Conservation (phyloP, 139 green algal genomes). For the Tetradesmus lagerheimii region DNA sequence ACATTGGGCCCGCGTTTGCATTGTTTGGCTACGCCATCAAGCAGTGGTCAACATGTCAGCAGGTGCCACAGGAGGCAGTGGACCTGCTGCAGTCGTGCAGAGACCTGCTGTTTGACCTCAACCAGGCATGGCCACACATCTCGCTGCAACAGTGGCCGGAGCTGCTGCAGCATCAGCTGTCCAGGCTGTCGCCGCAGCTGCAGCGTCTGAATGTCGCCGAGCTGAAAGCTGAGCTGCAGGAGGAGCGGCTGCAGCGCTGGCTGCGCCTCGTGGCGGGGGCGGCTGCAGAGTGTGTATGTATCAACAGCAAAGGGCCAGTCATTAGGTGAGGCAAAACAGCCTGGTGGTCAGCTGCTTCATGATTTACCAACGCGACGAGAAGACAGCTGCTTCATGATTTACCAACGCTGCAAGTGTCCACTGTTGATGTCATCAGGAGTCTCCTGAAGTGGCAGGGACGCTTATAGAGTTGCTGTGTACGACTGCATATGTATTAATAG, state of each 20-base stretch:
- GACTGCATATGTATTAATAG: too few species aligned
- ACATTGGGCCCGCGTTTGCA: neutral
- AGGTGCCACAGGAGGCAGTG: neutral
- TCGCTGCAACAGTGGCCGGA: neutral
- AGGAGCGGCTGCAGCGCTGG: neutral
- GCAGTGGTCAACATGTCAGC: neutral
- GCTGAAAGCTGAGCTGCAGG: too few species aligned
- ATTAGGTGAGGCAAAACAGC: neutral
- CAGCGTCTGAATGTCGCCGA: too few species aligned
- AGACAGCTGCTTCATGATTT: too few species aligned
- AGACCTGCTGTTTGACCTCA: neutral
- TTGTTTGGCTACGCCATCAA: slow-evolving; percentile 19
- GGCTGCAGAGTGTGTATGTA: neutral
- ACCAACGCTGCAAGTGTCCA: too few species aligned
- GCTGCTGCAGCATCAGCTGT: too few species aligned
- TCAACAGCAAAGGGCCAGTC: neutral
- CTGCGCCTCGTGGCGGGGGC: neutral
- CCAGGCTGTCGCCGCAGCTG: too few species aligned
- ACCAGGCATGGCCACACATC: neutral
- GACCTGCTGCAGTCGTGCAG: neutral
- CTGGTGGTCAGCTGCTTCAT: too few species aligned
- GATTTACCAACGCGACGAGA: too few species aligned
- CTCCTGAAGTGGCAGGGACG: too few species aligned
- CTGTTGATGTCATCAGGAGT: too few species aligned
- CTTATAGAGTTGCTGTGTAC: too few species aligned